Base-by-base conservation (phyloP, 78 protist genomes). In the Pigoraptor vietnamica region DNA sequence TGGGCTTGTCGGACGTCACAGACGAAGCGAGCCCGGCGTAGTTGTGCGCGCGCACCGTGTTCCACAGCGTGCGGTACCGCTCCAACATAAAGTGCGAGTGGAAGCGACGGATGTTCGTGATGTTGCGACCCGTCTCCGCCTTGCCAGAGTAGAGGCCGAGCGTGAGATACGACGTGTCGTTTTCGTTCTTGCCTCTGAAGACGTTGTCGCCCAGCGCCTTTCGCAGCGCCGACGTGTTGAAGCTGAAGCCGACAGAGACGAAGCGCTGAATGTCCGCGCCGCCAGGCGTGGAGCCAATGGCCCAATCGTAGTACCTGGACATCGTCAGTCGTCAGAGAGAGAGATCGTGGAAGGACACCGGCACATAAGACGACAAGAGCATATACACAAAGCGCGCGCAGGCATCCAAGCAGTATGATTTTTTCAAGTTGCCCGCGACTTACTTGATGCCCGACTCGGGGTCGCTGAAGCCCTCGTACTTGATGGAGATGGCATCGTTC, bases 241-340 rank as follows among this genome's bases (percentile, higher is more conserved):
- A 79, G 32, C n/a, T 79, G 34, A 79, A 79, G 32, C 84, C 67
- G 14, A 48, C 67, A 48, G 67, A 48, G 29, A 48, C 67, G 67
- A 48, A 48, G 6, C 67, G 67, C 67, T 48, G 67, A 14, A 79
- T 25, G 32, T 79, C 84, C 1, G 10, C 14, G 84, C 84, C 84
- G n/a, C 84, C 84, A 1, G 84, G 84, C 34, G 84, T 25, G 34
- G 84, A 79, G 35, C 84, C 84, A 25, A 79, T 79, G 34, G 84
- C 84, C 84, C 84, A 79, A 25, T 79, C 84, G 84, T 79, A 79
- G 84, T 79, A 79, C 84, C 67, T 48, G 67, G 67, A 48, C n/a
- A n/a, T n/a, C n/a, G n/a, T n/a, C n/a, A n/a, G n/a, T n/a, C n/a
- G n/a, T n/a, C n/a, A n/a, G n/a, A n/a, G n/a, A n/a, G n/a, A n/a